Base-by-base conservation (phyloP, 1,139 yeast genomes). In the Hyphopichia burtonii region DNA sequence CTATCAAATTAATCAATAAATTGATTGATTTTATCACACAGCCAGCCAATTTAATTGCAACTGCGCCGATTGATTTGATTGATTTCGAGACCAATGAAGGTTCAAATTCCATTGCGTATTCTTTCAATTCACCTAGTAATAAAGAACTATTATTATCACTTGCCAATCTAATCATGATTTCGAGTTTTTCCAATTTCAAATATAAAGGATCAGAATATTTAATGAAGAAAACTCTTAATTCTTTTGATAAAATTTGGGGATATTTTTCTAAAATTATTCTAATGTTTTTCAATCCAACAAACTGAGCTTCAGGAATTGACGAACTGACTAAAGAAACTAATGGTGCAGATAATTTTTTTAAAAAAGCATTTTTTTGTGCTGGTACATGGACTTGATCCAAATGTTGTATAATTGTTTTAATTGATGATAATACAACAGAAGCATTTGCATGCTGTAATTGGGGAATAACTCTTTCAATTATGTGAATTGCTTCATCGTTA, bases 401-500 rank as follows among this genome's bases (percentile, higher is more conserved):
- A 59, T 90, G 96, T 45, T 80, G 80, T 31, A 94, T 63, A 9
- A 93, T 82, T 1, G 89, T 89, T 58, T 90, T 89, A 48, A 94
- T 83, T 0, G 97, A 80, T 27, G 91, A 82, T 52, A 94, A 71
- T 3, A 94, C 98, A 28, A 94, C 98, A 3, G 96, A 86, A 1
- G 99, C 96, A 59, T 94, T 94, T 25, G 88, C 98, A 63, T 94
- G 99, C 66, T 94, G 99, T 55, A 94, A 78, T 65, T 93, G 99
- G 7, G 99, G 99, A 6, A 88, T 80, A 8, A 90, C 91, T 49
- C 97, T 76, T 59, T 91, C 98, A 49, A 94, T 80, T 42, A 94
- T 89, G 59, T 88, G 93, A 50, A 78, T 82, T 2, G 96, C 90
- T 56, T 91, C 96, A 20, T 76, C 74, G 1, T 69, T 59, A 41